phyloP scores from a whole-genome alignment of 1,284 basidiomycete genomes.

The Papiliotrema nemorosa region DNA sequence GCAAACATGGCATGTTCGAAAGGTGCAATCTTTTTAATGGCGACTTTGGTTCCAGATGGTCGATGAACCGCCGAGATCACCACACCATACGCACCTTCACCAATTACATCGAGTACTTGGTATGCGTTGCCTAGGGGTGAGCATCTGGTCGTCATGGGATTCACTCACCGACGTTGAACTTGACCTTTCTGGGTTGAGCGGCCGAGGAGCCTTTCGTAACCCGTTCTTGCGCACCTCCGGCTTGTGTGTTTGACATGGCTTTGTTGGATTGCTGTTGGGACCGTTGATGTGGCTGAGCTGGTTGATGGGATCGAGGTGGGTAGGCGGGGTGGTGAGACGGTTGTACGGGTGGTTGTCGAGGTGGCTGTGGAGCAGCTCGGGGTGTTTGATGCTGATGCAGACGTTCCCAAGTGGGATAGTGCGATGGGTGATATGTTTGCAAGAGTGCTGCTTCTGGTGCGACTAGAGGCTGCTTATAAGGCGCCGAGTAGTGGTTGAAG shows the following conservation, averaged over 20 bases:
- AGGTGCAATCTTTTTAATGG: constrained; percentile 87
- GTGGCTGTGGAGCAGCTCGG: neutral
- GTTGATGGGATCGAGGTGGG: too few species aligned
- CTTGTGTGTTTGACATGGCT: constrained; percentile 4
- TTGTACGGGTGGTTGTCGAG: neutral
- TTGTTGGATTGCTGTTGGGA: neutral
- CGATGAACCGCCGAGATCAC: constrained; percentile 78
- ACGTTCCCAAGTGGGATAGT: too few species aligned
- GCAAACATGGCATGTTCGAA: constrained; percentile 93
- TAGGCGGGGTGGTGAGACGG: neutral
- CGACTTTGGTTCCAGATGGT: constrained; percentile 74
- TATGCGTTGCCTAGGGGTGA: constrained; percentile 58
- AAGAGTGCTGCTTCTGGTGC: too few species aligned
- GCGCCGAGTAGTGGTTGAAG: too few species aligned
- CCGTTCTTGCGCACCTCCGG: constrained; percentile 23
- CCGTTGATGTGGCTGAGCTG: neutral
- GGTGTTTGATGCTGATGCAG: too few species aligned
- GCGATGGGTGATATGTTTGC: too few species aligned
- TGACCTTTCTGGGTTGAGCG: constrained; percentile 75
- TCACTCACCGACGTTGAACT: constrained; percentile 81
- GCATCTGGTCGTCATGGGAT: neutral
- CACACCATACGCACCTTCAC: constrained; percentile 74
- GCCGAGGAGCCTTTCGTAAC: constrained; percentile 37
- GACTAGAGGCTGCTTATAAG: too few species aligned
- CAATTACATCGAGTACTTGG: constrained; percentile 87